phyloP scores from a whole-genome alignment of 2,329 filamentous ascomycete genomes.

The Aspergillus novofumigatus region DNA sequence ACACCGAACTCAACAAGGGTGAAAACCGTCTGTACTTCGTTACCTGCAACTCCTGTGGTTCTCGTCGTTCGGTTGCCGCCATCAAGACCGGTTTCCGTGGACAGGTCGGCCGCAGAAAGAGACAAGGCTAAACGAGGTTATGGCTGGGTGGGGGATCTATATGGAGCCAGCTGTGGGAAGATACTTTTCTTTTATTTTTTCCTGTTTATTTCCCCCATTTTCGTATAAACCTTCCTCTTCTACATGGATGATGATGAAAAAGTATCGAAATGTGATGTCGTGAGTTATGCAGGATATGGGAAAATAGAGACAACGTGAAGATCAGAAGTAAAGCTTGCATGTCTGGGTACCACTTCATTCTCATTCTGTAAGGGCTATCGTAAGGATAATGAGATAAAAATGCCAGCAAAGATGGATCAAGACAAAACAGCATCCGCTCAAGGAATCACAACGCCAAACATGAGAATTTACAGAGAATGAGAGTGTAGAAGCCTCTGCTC shows the following conservation, averaged over 20 bases:
- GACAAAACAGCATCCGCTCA: not conserved
- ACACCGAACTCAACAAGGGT: constrained; percentile 96
- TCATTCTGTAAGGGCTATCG: not conserved
- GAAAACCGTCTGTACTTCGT: constrained; percentile 99
- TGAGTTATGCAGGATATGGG: not conserved
- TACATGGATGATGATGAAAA: constrained; percentile 15
- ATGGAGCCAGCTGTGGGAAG: constrained; percentile 7
- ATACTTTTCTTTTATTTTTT: constrained; percentile 19
- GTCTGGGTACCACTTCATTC: not conserved
- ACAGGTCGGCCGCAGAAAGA: constrained; percentile 97
- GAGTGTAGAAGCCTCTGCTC: not conserved
- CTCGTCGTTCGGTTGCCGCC: constrained; percentile 82
- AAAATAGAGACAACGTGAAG: constrained; percentile 14
- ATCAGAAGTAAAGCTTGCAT: not conserved
- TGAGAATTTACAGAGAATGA: not conserved
- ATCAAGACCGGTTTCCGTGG: constrained; percentile 99
- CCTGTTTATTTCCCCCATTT: constrained; percentile 7
- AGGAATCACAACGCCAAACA: not conserved
- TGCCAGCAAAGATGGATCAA: not conserved
- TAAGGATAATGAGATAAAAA: not conserved
- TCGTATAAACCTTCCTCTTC: constrained; percentile 16
- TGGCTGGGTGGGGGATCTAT: constrained; percentile 7
- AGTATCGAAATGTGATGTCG: not conserved
- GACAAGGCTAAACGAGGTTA: constrained; percentile 64
- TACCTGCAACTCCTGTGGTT: constrained; percentile 85